Percentiles rank a stretch among this genome's conserved stretches.
Conservation (phyloP, 1,139 yeast species). For the Ogataea hybrid region DNA sequence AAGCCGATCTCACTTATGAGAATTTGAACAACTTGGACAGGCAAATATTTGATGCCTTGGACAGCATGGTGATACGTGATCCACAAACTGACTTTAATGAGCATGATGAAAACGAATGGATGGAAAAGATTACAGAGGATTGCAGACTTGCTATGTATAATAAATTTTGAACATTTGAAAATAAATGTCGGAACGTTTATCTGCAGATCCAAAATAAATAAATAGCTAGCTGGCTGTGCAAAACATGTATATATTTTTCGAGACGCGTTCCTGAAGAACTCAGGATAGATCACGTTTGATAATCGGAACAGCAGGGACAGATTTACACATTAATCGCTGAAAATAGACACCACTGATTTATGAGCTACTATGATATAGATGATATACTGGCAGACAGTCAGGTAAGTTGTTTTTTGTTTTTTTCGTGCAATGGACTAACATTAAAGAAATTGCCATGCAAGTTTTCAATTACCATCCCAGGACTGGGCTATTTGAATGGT, state of each 20-base stretch:
- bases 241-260: not conserved
- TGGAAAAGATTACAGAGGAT: not conserved
- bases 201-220: too few species aligned
- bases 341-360: conserved; percentile 1
- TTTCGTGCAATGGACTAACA: conserved; percentile 14
- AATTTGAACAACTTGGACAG: conserved; percentile 1
- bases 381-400: conserved; percentile 78
- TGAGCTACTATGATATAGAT: conserved; percentile 75
- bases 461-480: conserved; percentile 77
- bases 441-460: conserved; percentile 69
- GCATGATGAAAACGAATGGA: conserved; percentile 3
- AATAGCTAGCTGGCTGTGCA: too few species aligned
- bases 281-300: not conserved
- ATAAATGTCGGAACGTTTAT: too few species aligned
- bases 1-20: conserved; percentile 1
- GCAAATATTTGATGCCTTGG: not conserved
- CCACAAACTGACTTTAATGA: not conserved
- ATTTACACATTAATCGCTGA: too few species aligned
- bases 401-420: conserved; percentile 31
- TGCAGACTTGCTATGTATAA: not conserved
- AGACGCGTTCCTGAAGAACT: not conserved
- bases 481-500: conserved; percentile 85
- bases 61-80: not conserved
- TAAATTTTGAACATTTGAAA: too few species aligned
- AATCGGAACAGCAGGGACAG: not conserved